Conservation (phyloP, 2,329 filamentous ascomycete genomes). For the Alternaria hordeiaustralica region DNA sequence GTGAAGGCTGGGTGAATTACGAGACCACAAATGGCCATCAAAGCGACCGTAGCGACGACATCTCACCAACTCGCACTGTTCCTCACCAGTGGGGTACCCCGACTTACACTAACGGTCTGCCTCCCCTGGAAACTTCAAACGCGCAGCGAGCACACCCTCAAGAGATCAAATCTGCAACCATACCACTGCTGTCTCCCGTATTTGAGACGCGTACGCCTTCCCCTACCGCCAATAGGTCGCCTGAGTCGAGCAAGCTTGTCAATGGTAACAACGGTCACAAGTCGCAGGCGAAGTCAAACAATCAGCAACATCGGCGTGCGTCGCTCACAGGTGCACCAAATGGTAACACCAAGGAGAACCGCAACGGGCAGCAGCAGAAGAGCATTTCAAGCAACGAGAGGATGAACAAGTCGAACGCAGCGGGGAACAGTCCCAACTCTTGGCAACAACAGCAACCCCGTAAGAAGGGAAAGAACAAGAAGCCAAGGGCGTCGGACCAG, state of each 20-base stretch:
- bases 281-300: slow-evolving; percentile 34
- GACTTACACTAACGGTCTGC: slow-evolving; percentile 39
- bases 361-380: slow-evolving; percentile 33
- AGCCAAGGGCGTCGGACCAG: slow-evolving; percentile 36
- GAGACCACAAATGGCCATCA: slow-evolving; percentile 32
- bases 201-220: slow-evolving; percentile 76
- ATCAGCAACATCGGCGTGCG: slow-evolving; percentile 35
- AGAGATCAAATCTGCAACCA: slow-evolving; percentile 48
- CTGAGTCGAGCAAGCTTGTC: slow-evolving; percentile 33
- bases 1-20: slow-evolving; percentile 39
- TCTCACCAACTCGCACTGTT: slow-evolving; percentile 39
- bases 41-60: slow-evolving; percentile 29
- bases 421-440: slow-evolving; percentile 14
- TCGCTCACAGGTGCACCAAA: slow-evolving; percentile 32
- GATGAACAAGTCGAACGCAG: slow-evolving; percentile 25
- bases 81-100: slow-evolving; percentile 40
- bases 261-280: slow-evolving; percentile 41
- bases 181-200: slow-evolving; percentile 70
- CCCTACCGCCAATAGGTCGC: slow-evolving; percentile 62
- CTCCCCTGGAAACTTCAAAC: slow-evolving; percentile 50
- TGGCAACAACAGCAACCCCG: slow-evolving; percentile 29
- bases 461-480: slow-evolving; percentile 37
- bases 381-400: slow-evolving; percentile 31
- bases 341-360: slow-evolving; percentile 30
- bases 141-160: slow-evolving; percentile 51